Percentiles rank a stretch among this genome's conserved stretches.
These are phyloP conservation scores for Phragmites australis DNA, from an alignment of 176 grass and related monocot species.

Conservation along the genomic window DNA sequence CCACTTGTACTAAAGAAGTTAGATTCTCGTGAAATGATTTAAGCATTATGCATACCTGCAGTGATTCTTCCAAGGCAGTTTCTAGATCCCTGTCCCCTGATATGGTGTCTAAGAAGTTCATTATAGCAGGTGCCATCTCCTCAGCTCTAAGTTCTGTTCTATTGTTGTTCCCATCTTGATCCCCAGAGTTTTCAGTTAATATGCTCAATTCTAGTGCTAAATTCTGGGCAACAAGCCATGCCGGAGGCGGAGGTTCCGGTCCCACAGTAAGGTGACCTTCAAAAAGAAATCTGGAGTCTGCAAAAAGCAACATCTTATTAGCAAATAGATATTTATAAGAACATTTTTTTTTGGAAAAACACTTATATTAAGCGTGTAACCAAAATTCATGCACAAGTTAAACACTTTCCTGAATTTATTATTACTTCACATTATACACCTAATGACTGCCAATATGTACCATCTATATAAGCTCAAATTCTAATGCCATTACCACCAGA, in stretches of 20 bases:
- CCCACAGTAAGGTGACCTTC: slow-evolving; percentile 95
- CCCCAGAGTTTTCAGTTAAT: slow-evolving; percentile 60
- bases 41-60: slow-evolving; percentile 47
- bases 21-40: background rate
- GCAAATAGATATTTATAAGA: slow-evolving; percentile 27
- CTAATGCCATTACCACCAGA: slow-evolving; percentile 8
- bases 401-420: slow-evolving; percentile 1
- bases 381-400: background rate
- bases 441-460: background rate
- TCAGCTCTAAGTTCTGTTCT: slow-evolving; percentile 14
- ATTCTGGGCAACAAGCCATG: slow-evolving; percentile 93
- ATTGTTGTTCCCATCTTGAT: slow-evolving; percentile 42
- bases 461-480: slow-evolving; percentile 21
- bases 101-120: slow-evolving; percentile 59
- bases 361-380: background rate
- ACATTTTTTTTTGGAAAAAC: background rate
- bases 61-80: slow-evolving; percentile 72
- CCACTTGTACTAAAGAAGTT: background rate
- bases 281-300: slow-evolving; percentile 85
- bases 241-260: slow-evolving; percentile 81
- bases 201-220: slow-evolving; percentile 60
- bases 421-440: background rate
- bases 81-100: slow-evolving; percentile 53
- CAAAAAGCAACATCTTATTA: slow-evolving; percentile 42
- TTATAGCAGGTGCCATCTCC: slow-evolving; percentile 43